Base-by-base conservation (phyloP, 1,139 yeast species). In the Debaryomyces psychrophilus region DNA sequence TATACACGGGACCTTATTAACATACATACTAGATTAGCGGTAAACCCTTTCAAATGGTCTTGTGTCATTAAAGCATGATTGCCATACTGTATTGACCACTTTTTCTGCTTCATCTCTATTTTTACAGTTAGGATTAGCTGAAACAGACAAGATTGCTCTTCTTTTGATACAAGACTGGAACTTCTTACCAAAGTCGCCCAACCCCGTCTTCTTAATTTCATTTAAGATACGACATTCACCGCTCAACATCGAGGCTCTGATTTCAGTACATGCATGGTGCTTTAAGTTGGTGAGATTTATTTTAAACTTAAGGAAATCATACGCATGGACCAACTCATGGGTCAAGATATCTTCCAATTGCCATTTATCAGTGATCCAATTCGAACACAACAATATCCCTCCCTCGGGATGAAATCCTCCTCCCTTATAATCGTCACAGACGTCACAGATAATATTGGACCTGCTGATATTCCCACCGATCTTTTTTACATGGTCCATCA, bases 251-350 rank as follows among this genome's bases (percentile, higher is more conserved):
- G 95, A 86, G 0, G 99, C 99, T 50, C 99, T 76, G 44, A 93
- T 90, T 67, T 93, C 99, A 0, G 97, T 86, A 65, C 99, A 95
- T 0, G 99, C 99, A 63, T 93, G 99, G 61, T 93, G 99, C 59
- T 82, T 82, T 60, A 95, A 72, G 64, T 93, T 82, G 47, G 77
- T 64, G 84, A 96, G 86, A 63, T 93, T 87, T 8, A 93, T 90
- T 45, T 89, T 75, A 71, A 95, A 93, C 64, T 90, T 86, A 55
- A 90, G 73, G 61, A 90, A 86, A 65, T 93, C 99, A 66, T 90
- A 93, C 45, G 92, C 95, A 66, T 93, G 99, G 18, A 95, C 85
- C 64, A 93, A 75, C 61, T 93, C 99, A 64, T 93, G 99, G 2
- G 97, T 79, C 52, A 93, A 68, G 0, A 95, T 87, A 60, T 93